A percentile compares a stretch with the other conserved stretches of the same genome.
Evolutionary conservation across 768 basidiomycete genomes (phyloP).

Genomic region (Calocybe cyanea): DNA sequence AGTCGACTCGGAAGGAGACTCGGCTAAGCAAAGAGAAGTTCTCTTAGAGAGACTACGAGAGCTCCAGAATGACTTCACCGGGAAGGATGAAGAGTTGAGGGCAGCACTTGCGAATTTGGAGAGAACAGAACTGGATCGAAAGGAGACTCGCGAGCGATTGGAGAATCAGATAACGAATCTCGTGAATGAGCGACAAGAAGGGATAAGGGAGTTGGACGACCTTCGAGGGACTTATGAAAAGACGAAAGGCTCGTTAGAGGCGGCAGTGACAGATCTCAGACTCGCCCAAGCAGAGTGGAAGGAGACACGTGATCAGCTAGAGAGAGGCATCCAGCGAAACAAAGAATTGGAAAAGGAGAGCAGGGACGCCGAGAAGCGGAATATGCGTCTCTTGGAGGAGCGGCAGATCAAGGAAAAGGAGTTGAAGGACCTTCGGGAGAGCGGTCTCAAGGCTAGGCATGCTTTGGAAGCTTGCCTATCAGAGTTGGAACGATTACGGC

Average conservation of each 20-base stretch:
- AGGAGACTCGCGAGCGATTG: too few relatives aligned
- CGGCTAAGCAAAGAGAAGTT: too few relatives aligned
- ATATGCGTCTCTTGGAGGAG: neutral
- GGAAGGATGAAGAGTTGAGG: too few relatives aligned
- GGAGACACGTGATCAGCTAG: neutral
- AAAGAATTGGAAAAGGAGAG: neutral
- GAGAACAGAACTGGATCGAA: too few relatives aligned
- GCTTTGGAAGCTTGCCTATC: neutral
- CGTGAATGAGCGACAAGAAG: too few relatives aligned
- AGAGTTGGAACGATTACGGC: too few relatives aligned
- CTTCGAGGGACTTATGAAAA: neutral
- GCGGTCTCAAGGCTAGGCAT: neutral
- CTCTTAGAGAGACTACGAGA: too few relatives aligned
- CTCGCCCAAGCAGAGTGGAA: neutral
- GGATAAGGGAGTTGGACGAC: neutral
- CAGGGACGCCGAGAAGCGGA: neutral
- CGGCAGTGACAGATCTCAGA: neutral
- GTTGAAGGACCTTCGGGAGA: neutral
- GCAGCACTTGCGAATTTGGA: too few relatives aligned
- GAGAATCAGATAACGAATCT: too few relatives aligned
- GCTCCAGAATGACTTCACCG: too few relatives aligned
- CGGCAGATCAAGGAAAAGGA: neutral
- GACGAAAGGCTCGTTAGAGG: neutral
- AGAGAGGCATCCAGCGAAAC: neutral
- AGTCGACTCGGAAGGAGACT: too few relatives aligned